Evolutionary conservation across 2,329 filamentous ascomycete species (phyloP), one percentile per base, ranked within the genome.

Genomic region (Periglandula ipomoeae): DNA sequence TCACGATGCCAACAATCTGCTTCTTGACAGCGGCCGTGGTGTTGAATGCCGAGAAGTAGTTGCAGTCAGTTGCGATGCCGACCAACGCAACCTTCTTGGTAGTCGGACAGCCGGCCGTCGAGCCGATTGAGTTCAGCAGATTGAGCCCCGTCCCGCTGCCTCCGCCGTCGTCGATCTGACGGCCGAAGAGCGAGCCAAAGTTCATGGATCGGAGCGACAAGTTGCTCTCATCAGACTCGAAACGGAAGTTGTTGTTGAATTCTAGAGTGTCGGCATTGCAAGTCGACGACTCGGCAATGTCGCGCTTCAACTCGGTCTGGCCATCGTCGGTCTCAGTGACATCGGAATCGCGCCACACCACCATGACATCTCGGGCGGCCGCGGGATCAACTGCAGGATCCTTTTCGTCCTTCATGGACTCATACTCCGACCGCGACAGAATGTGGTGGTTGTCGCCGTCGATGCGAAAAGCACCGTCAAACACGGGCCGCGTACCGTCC

Each of bases 71-170:
- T 8, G 89, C 93, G 34, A 97, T 82, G 24, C 93, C 93, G 22
- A 98, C 81, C 37, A 97, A 75, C 1, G 93, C 93, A 17, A 98
- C 89, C 66, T 87, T 94, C 56, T 89, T 82, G n/a, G 89, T 91
- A 1, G 76, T 83, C 5, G 91, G 91, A 63, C 93, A 98, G 46
- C 93, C 93, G n/a, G 70, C 63, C 0, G 85, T 86, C 51, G 79
- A 84, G 43, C 93, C 93, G 61, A 98, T 95, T 23, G 81, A 88
- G 30, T 71, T 76, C 30, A 78, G 73, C 23, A 97, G 70, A 61
- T 96, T 93, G 52, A 90, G 82, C 55, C 65, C 63, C 50, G 89
- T 82, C 54, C 62, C 63, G 42, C 82, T 81, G 46, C 85, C 82
- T 60, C 89, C 76, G 9, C 80, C 81, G 35, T 78, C 79, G 50